A percentile compares a stretch with the other conserved stretches of the same genome.
Conservation (phyloP, 371 early-diverging fungal genomes). For the Rhizopus microsporus region DNA sequence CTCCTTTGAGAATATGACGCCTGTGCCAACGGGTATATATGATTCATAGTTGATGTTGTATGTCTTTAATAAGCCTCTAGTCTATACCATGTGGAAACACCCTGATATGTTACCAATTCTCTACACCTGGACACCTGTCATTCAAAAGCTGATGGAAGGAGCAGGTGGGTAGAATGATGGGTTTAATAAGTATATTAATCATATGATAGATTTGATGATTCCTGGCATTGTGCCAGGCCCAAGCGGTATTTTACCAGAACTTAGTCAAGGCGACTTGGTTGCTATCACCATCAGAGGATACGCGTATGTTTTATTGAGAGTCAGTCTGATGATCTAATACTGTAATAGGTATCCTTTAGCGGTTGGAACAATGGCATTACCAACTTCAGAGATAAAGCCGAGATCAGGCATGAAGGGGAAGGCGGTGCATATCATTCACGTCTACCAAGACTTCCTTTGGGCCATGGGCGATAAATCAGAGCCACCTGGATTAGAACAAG, state of each 20-base stretch:
- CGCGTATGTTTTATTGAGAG: constrained; percentile 25
- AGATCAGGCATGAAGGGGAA: constrained; percentile 70
- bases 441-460: constrained; percentile 71
- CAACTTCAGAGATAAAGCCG: constrained; percentile 47
- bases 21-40: constrained; percentile 43
- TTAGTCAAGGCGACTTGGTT: constrained; percentile 53
- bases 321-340: constrained; percentile 22
- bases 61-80: constrained; percentile 23
- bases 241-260: constrained; percentile 45
- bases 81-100: constrained; percentile 70
- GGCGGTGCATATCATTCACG: constrained; percentile 69
- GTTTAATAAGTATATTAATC: neutral
- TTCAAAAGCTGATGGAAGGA: constrained; percentile 64
- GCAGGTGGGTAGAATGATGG: constrained; percentile 46
- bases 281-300: constrained; percentile 58
- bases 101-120: constrained; percentile 60
- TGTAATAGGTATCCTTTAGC: constrained; percentile 52
- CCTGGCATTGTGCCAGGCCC: constrained; percentile 58
- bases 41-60: neutral
- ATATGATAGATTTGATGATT: constrained; percentile 60
- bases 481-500: constrained; percentile 47
- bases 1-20: constrained; percentile 37
- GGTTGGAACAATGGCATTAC: constrained; percentile 58
- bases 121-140: constrained; percentile 62
- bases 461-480: constrained; percentile 61